A percentile compares a stretch with the other conserved stretches of the same genome.
phyloP scores from a whole-genome alignment of 805 yeast genomes.

The Blastobotrys muscicola region DNA sequence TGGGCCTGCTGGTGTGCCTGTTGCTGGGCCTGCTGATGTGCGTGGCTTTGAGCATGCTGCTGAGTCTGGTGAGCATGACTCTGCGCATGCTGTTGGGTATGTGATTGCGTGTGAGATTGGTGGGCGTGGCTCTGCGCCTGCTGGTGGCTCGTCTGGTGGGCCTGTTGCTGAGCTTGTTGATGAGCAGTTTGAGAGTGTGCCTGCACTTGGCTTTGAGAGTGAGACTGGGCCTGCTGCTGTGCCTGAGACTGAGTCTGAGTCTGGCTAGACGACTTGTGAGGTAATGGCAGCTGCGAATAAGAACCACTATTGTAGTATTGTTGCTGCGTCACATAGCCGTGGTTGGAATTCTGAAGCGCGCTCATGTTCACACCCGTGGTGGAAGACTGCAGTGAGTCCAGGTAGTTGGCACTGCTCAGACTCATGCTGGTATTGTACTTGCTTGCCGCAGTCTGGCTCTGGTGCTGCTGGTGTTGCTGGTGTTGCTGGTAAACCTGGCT shows the following conservation, averaged over 20 bases:
- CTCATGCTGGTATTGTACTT: not conserved
- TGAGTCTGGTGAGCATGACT: conserved; percentile 7
- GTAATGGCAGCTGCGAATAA: conserved; percentile 18
- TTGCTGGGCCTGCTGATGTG: conserved; percentile 12
- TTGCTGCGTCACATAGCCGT: not conserved
- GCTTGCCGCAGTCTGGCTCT: conserved; percentile 4
- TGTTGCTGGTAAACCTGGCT: not conserved
- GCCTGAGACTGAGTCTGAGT: conserved; percentile 5
- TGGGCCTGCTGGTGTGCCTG: conserved; percentile 6
- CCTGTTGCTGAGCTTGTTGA: conserved; percentile 11
- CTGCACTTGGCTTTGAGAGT: conserved; percentile 8
- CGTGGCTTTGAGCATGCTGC: conserved; percentile 10
- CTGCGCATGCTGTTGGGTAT: conserved; percentile 7
- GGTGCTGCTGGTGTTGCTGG: conserved; percentile 7
- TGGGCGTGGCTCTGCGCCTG: conserved; percentile 11
- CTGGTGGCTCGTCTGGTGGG: conserved; percentile 10
- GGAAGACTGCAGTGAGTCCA: not conserved
- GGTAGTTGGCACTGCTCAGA: not conserved
- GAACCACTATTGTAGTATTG: conserved; percentile 1
- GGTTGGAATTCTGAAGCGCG: not conserved
- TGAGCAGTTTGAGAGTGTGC: conserved; percentile 4
- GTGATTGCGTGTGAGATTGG: conserved; percentile 1
- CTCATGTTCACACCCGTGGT: not conserved
- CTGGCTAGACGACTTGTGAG: conserved; percentile 13
- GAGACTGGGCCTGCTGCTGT: conserved; percentile 13